Percentiles rank a stretch among this genome's conserved stretches.
These are phyloP conservation scores for Haplographium delicatum DNA, from an alignment of 495 filamentous ascomycete genomes.

Conservation along the genomic window DNA sequence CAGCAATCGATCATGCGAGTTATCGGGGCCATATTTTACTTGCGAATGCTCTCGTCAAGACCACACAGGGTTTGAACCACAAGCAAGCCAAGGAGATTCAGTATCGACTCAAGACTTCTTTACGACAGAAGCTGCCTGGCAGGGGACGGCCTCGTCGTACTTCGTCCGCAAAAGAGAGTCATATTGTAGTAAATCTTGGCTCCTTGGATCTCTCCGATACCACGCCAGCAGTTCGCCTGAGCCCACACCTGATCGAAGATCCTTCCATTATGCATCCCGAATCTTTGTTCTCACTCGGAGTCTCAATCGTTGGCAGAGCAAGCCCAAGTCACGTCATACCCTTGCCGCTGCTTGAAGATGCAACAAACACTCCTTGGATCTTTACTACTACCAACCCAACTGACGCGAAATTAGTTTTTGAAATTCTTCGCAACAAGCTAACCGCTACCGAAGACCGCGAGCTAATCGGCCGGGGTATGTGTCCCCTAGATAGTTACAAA, in stretches of 20 bases:
- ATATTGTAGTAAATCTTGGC: conserved; percentile 21
- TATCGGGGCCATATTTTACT: conserved; percentile 67
- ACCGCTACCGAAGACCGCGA: background rate
- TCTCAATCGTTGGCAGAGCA: conserved; percentile 6
- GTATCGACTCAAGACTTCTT: conserved; percentile 1
- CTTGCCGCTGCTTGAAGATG: conserved; percentile 29
- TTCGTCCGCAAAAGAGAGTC: background rate
- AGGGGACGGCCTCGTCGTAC: no score
- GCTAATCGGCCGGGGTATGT: conserved; percentile 22
- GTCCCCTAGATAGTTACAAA: conserved; percentile 18
- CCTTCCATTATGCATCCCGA: conserved; percentile 3
- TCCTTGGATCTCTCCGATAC: conserved; percentile 10
- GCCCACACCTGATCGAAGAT: background rate
- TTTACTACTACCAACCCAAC: conserved; percentile 19
- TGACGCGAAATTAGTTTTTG: conserved; percentile 22
- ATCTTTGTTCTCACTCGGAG: conserved; percentile 1
- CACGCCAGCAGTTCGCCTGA: conserved; percentile 8
- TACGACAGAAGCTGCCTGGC: no score
- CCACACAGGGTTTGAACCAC: conserved; percentile 49
- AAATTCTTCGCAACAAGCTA: conserved; percentile 14
- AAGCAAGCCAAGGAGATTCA: conserved; percentile 12
- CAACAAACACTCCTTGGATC: conserved; percentile 25
- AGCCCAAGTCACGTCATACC: conserved; percentile 11
- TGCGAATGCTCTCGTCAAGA: no score
- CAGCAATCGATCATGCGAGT: conserved; percentile 69